These are phyloP conservation scores for Rhododendron vialii DNA, from an alignment of 148 eudicot genomes.

Conservation along the genomic window DNA sequence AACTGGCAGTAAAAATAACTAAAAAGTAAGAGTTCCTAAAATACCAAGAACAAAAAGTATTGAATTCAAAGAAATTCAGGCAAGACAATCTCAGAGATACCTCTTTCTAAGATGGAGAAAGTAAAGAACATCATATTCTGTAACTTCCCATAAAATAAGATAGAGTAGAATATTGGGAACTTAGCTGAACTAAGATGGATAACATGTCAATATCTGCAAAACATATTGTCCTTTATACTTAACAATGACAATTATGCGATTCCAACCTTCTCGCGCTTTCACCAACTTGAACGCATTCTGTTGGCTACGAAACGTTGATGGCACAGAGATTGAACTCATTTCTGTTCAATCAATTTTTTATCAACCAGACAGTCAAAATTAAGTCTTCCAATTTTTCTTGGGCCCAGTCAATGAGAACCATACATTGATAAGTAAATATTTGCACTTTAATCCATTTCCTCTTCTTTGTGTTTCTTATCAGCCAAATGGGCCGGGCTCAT, in stretches of 20 bases:
- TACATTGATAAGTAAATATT: background rate
- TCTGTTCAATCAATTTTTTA: background rate
- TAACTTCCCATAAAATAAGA: no score
- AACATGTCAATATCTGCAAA: background rate
- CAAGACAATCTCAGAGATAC: background rate
- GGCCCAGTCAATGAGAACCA: background rate
- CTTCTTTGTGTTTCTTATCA: background rate
- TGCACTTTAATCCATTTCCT: background rate
- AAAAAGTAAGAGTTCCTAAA: background rate
- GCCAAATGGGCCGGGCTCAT: background rate
- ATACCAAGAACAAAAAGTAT: background rate
- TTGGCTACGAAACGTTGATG: background rate
- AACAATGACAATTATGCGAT: background rate
- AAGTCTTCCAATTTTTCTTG: background rate
- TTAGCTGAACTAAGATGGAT: background rate
- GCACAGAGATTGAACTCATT: background rate
- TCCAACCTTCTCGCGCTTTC: background rate
- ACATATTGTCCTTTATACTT: background rate
- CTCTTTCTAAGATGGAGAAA: constrained; percentile 3
- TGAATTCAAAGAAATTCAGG: background rate
- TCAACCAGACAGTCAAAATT: background rate
- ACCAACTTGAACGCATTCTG: background rate
- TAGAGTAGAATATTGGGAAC: background rate
- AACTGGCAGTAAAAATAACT: background rate
- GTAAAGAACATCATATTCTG: background rate